Evolutionary conservation across 2,329 filamentous ascomycete genomes (phyloP), one percentile per base, ranked within the genome.

Genomic region (Sporothrix pseudoabietina): DNA sequence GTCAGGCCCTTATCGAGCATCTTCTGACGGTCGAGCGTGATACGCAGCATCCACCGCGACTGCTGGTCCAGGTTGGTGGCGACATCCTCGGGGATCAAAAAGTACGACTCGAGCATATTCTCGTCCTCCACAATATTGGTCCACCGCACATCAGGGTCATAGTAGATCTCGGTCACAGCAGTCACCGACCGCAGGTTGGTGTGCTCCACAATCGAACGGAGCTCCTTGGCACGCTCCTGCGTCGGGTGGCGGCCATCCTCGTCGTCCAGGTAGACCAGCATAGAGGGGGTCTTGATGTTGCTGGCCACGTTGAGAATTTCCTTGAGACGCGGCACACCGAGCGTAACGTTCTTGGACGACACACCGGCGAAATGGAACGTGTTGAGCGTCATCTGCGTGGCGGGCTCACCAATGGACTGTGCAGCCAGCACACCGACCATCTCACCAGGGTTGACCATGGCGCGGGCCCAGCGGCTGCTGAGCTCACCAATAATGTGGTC

Each of bases 301-400:
- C 92, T 94, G 0, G 97, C 96, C 74, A 99, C 90, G 82, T 99
- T 99, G 73, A 99, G 87, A 89, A 99, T 99, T 85, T 99, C 96
- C 88, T 99, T 99, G 69, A 99, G 89, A 90, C 96, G 95, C 59
- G 96, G 96, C 59, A 99, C 96, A 94, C 96, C 96, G 68, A 99
- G 76, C 0, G 96, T 99, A 72, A 99, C 95, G 87, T 99, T 99
- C 91, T 99, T 99, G 32, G 95, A 97, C 52, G 97, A 97, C 75
- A 99, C 94, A 97, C 96, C 96, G 82, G 96, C 94, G 82, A 99
- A 99, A 87, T 99, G 96, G 92, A 99, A 99, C 32, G 96, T 99
- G 85, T 99, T 99, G 75, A 99, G 85, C 0, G 96, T 99, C 96
- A 99, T 99, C 86, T 99, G 96, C 0, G 96, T 99, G 30, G 96